Evolutionary conservation across 2,329 filamentous ascomycete genomes (phyloP), one percentile per base, ranked within the genome.

Genomic region (Nigrograna mackinnonii): DNA sequence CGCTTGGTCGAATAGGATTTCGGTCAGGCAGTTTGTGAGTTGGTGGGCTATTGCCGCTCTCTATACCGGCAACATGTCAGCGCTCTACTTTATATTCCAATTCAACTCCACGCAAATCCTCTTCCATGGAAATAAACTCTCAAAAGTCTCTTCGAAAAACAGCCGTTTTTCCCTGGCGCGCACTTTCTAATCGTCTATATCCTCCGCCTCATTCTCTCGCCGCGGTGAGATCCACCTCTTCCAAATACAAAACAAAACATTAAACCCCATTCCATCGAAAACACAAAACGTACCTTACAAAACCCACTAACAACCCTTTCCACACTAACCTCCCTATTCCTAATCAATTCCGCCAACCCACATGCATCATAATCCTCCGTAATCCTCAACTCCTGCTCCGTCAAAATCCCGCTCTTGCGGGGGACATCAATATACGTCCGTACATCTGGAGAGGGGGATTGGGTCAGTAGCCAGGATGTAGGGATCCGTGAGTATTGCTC

Each of bases 281-380:
- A 13, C 6, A 20, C 12, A 20, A 20, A 17, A 43, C 43, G 28
- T 46, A 67, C 65, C 55, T 76, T 75, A 50, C 68, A 73, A 46
- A 76, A 77, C 4, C 73, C 73, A 21, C 48, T 59, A 4, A 60
- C 55, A 4, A 74, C 70, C 47, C 70, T 64, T 2, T 68, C 48
- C 40, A 66, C 66, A 21, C 54, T 70, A 12, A 73, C 39, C 36
- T 56, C 54, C 12, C 63, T 60, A 4, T 46, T 55, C 17, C 61
- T 50, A 13, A 76, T 65, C 4, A 61, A 64, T 17, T 63, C 50
- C 2, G 68, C 58, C 35, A 76, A 49, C 12, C 52, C 59, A 4
- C 68, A 68, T 6, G 73, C 74, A 58, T 80, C 75, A 47, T 76
- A 77, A 0, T 70, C 54, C 49, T 83, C 79, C 0, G 81, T 84